phyloP scores from a whole-genome alignment of 306 rosid genomes.

The Comarum palustre region DNA sequence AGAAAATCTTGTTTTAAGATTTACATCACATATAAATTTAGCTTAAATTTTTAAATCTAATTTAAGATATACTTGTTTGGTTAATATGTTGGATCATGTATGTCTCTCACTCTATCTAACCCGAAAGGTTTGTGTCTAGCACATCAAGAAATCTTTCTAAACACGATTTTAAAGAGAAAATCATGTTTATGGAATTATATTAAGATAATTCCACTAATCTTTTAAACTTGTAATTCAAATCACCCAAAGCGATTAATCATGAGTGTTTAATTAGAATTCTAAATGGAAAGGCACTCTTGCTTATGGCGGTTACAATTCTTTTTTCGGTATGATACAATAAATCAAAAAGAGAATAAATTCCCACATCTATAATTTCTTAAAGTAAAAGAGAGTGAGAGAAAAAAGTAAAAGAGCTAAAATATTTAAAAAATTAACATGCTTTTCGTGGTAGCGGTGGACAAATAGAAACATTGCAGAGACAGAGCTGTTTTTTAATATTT shows the following conservation, averaged over 20 bases:
- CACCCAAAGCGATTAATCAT: background rate
- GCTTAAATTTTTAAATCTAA: background rate
- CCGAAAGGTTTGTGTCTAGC: background rate
- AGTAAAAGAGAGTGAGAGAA: too few species aligned
- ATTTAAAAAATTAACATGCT: background rate
- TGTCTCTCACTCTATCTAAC: background rate
- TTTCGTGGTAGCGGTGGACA: too few species aligned
- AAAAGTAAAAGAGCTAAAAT: background rate
- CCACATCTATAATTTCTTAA: background rate
- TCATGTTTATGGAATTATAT: background rate
- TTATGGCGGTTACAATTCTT: background rate
- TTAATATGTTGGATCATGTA: background rate
- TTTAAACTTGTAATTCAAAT: background rate
- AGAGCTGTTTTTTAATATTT: too few species aligned
- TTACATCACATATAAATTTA: too few species aligned
- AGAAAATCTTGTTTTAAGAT: too few species aligned
- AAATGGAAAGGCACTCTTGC: background rate
- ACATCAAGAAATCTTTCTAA: background rate
- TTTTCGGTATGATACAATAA: background rate
- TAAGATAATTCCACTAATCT: background rate
- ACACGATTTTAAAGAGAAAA: background rate
- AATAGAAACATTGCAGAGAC: too few species aligned
- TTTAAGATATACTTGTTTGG: background rate
- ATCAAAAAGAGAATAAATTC: background rate
- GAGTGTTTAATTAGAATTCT: background rate